phyloP scores from a whole-genome alignment of 805 yeast genomes.

The Pichia cephalocereana region DNA sequence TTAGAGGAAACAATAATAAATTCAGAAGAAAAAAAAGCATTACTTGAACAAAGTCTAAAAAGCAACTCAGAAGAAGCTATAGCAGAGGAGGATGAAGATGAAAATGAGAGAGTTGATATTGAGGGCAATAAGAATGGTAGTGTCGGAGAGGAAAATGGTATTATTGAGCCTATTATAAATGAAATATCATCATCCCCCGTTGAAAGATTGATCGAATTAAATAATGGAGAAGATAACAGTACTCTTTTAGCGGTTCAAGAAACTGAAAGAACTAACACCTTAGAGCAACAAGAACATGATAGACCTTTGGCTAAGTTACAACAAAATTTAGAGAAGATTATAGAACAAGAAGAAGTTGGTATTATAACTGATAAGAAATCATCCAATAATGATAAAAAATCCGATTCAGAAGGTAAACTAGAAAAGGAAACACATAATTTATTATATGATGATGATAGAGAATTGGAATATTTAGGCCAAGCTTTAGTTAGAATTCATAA shows the following conservation, averaged over 20 bases:
- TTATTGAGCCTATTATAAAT: neutral
- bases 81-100: slow-evolving; percentile 11
- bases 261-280: slow-evolving; percentile 53
- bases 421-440: slow-evolving; percentile 35
- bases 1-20: slow-evolving; percentile 37
- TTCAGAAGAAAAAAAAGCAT: slow-evolving; percentile 8
- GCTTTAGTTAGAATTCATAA: slow-evolving; percentile 59
- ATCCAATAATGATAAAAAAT: neutral
- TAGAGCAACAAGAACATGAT: slow-evolving; percentile 74
- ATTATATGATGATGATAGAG: slow-evolving; percentile 73
- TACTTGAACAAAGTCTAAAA: neutral
- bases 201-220: slow-evolving; percentile 38
- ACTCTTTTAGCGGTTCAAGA: slow-evolving; percentile 47
- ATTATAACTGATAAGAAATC: slow-evolving; percentile 1
- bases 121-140: neutral
- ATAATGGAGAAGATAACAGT: slow-evolving; percentile 41
- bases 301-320: slow-evolving; percentile 82
- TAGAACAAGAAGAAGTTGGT: slow-evolving; percentile 24
- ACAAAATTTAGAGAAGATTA: slow-evolving; percentile 51
- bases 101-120: slow-evolving; percentile 10
- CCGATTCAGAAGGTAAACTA: neutral
- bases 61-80: slow-evolving; percentile 18
- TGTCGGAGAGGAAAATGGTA: slow-evolving; percentile 4
- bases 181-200: slow-evolving; percentile 32
- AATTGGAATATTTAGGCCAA: slow-evolving; percentile 51